Evolutionary conservation across 208 protist genomes (phyloP), one percentile per base, ranked within the genome.

Genomic region (Crithidia brevicula): DNA sequence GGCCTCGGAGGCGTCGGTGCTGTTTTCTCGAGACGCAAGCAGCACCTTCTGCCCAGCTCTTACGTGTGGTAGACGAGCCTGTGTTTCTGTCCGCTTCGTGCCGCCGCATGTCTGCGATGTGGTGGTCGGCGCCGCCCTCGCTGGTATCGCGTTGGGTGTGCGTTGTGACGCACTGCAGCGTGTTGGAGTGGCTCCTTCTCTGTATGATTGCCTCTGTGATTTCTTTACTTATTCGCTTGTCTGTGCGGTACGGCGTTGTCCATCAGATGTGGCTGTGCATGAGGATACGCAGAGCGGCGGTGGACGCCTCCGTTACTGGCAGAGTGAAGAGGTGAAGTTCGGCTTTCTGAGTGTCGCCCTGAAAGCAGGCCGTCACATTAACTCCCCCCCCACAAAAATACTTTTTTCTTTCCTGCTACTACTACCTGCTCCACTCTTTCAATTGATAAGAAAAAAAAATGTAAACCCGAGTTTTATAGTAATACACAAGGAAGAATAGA

Each of bases 51-150:
- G n/a, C n/a, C n/a, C n/a, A n/a, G n/a, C n/a, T n/a, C n/a, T 1
- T 40, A 7, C 10, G 10, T 40, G 15, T 13, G 15, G 36, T 16
- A 13, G 15, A 40, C 36, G 15, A 40, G 3, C 4, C 38, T 3
- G 22, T 13, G 13, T n/a, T 54, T 45, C 1, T 54, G 31, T 65
- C 59, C 16, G 46, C 28, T 22, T n/a, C 33, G 31, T 76, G 70
- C 23, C 62, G 36, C 8, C 47, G 18, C 10, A 33, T 34, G 22
- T 4, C 22, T 4, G 16, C 18, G n/a, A n/a, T 27, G 34, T 76
- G 70, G 70, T 76, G 70, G 70, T 54, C 60, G 46, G n/a, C 43
- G 22, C 46, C 62, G 8, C 22, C 70, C 5, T 59, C 25, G 33
- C 60, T 20, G 56, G 27, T 38, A 11, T 59, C 62, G 33, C 52